A percentile compares a stretch with the other conserved stretches of the same genome.
Evolutionary conservation across 352 stramenopile species (phyloP).

Genomic region (Phytophthora pisi): DNA sequence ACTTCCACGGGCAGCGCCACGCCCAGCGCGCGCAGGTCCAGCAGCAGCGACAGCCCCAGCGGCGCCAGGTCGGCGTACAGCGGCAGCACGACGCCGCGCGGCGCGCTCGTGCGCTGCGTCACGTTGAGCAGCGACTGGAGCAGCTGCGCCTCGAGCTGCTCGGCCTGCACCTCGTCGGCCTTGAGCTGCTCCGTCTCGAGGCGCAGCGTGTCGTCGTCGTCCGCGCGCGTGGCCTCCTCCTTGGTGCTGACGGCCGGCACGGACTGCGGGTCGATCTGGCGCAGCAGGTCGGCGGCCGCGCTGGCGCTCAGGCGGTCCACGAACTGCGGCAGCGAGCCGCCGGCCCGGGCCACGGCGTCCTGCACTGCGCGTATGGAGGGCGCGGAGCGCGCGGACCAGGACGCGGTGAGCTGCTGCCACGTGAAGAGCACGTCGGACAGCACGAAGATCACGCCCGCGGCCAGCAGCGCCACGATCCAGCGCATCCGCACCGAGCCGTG

Average conservation of each 20-base stretch:
- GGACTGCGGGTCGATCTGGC: conserved; percentile 15
- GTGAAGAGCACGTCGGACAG: conserved; percentile 41
- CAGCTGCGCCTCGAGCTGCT: conserved; percentile 36
- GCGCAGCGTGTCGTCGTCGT: conserved; percentile 25
- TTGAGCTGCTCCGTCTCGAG: conserved; percentile 35
- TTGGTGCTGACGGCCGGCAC: neutral
- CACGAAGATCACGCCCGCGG: conserved; percentile 35
- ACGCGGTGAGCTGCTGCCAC: conserved; percentile 33
- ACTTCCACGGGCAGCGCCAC: conserved; percentile 45
- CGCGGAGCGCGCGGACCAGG: conserved; percentile 7
- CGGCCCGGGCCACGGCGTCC: conserved; percentile 25
- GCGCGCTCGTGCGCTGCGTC: conserved; percentile 19
- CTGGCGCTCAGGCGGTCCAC: conserved; percentile 35
- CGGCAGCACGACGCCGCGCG: conserved; percentile 47
- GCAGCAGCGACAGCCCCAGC: conserved; percentile 44
- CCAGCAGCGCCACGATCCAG: conserved; percentile 38
- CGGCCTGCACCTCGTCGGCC: conserved; percentile 16
- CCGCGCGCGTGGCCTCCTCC: neutral
- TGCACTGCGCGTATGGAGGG: conserved; percentile 27
- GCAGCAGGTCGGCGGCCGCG: conserved; percentile 29
- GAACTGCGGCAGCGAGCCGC: conserved; percentile 29
- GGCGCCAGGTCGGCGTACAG: conserved; percentile 44
- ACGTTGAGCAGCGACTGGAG: conserved; percentile 29
- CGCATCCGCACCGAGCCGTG: conserved; percentile 24
- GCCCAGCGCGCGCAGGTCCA: conserved; percentile 42